A percentile compares a stretch with the other conserved stretches of the same genome.
Conservation (phyloP, 2,329 filamentous ascomycete species). For the Claviceps sp. region DNA sequence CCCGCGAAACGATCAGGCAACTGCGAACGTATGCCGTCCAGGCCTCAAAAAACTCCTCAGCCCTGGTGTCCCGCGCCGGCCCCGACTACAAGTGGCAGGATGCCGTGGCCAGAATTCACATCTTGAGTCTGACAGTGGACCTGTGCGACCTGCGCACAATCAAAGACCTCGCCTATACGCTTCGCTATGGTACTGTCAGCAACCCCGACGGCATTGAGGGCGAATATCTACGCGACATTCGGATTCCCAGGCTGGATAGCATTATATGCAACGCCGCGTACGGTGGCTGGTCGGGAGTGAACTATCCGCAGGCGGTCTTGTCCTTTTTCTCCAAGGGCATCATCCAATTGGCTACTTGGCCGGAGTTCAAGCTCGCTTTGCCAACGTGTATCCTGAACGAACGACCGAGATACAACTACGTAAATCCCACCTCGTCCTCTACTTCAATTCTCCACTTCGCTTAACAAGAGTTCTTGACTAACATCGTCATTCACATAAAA, state of each 20-base stretch:
- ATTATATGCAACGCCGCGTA: slow-evolving; percentile 81
- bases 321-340: slow-evolving; percentile 45
- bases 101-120: slow-evolving; percentile 38
- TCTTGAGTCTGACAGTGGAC: slow-evolving; percentile 45
- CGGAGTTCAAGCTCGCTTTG: slow-evolving; percentile 57
- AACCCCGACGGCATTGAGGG: slow-evolving; percentile 27
- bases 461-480: too few relatives aligned
- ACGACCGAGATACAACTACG: slow-evolving; percentile 22
- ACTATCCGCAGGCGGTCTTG: slow-evolving; percentile 49
- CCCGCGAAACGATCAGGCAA: slow-evolving; percentile 52
- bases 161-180: slow-evolving; percentile 31
- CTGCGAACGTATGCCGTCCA: slow-evolving; percentile 47
- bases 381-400: slow-evolving; percentile 31
- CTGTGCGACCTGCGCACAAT: slow-evolving; percentile 44
- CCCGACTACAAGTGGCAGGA: slow-evolving; percentile 21
- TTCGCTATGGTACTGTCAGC: slow-evolving; percentile 30
- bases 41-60: slow-evolving; percentile 23
- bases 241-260: slow-evolving; percentile 60
- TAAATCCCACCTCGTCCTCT: slow-evolving; percentile 8
- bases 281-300: slow-evolving; percentile 70
- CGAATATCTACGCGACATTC: slow-evolving; percentile 28
- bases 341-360: slow-evolving; percentile 59
- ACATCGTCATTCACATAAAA: background rate
- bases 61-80: slow-evolving; percentile 25
- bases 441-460: background rate